Percentiles rank a stretch among this genome's conserved stretches.
Evolutionary conservation across 148 eudicot genomes (phyloP).

Genomic region (Rhododendron simsii): DNA sequence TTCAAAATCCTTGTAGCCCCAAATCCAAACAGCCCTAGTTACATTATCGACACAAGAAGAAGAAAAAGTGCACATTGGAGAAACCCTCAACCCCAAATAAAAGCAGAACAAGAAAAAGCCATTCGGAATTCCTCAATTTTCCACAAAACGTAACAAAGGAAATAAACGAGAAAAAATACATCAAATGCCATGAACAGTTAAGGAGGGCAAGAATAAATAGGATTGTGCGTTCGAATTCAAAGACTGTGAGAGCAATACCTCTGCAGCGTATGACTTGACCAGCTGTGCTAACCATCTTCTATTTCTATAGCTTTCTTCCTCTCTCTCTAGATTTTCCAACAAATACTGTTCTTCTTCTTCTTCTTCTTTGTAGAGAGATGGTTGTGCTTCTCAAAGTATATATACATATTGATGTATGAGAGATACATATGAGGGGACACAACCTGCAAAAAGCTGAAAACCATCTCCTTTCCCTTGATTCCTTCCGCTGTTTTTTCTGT

Average conservation of each 20-base stretch:
- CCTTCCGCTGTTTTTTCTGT: neutral
- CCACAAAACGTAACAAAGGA: too few relatives aligned
- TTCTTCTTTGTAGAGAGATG: neutral
- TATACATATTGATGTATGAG: neutral
- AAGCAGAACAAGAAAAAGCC: too few relatives aligned
- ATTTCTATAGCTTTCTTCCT: neutral
- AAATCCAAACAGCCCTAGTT: too few relatives aligned
- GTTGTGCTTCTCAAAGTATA: neutral
- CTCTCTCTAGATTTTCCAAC: neutral
- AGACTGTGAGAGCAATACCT: neutral
- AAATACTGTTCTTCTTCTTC: neutral
- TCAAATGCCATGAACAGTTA: too few relatives aligned
- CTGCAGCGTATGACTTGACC: constrained; percentile 21
- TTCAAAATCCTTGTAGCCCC: too few relatives aligned
- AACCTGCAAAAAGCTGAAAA: neutral
- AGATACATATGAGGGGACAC: neutral
- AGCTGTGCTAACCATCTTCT: neutral
- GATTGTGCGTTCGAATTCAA: neutral
- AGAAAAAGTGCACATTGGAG: too few relatives aligned
- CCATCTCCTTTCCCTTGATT: neutral
- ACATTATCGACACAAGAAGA: too few relatives aligned
- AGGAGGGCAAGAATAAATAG: too few relatives aligned
- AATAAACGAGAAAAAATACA: too few relatives aligned
- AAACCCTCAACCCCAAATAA: too few relatives aligned
- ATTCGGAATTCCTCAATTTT: too few relatives aligned